Conservation (phyloP, 495 filamentous ascomycete species). For the Clohesyomyces aquaticus region DNA sequence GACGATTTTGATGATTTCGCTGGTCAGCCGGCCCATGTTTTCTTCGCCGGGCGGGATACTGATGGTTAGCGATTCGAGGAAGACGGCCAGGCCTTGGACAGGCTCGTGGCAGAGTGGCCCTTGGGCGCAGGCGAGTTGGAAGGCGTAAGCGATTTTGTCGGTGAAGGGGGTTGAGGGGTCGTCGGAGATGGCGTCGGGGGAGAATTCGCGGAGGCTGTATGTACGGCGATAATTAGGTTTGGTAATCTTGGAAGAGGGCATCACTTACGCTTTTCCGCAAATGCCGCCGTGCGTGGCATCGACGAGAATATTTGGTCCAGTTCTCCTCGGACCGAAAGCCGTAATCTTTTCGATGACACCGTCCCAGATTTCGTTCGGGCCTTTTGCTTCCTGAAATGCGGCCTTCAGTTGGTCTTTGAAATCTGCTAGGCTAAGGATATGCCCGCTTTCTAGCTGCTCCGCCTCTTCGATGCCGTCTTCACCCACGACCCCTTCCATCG, state of each 20-base stretch:
- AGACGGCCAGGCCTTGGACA: slow-evolving; percentile 89
- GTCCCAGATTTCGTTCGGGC: slow-evolving; percentile 74
- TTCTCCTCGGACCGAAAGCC: slow-evolving; percentile 84
- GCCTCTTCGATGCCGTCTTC: slow-evolving; percentile 49
- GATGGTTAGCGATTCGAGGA: slow-evolving; percentile 78
- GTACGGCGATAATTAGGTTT: slow-evolving; percentile 24
- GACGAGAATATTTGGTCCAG: slow-evolving; percentile 87
- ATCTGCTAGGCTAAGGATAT: slow-evolving; percentile 68
- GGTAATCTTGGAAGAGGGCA: background rate
- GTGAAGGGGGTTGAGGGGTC: slow-evolving; percentile 68
- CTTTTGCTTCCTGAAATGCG: slow-evolving; percentile 65
- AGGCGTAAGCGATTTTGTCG: slow-evolving; percentile 89
- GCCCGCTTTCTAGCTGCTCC: slow-evolving; percentile 52
- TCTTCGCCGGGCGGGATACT: slow-evolving; percentile 62
- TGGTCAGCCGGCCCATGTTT: slow-evolving; percentile 77
- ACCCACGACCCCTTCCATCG: slow-evolving; percentile 13
- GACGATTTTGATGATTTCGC: slow-evolving; percentile 86
- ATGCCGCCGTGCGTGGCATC: slow-evolving; percentile 75
- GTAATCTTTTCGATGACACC: slow-evolving; percentile 77
- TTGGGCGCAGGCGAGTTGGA: slow-evolving; percentile 88
- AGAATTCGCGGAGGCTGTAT: slow-evolving; percentile 41
- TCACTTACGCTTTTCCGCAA: slow-evolving; percentile 72
- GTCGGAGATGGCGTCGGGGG: slow-evolving; percentile 24
- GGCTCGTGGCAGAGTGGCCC: slow-evolving; percentile 93
- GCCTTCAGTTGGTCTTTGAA: slow-evolving; percentile 72